Evolutionary conservation across 1,139 yeast species (phyloP).

Genomic region (Spathaspora sp.): DNA sequence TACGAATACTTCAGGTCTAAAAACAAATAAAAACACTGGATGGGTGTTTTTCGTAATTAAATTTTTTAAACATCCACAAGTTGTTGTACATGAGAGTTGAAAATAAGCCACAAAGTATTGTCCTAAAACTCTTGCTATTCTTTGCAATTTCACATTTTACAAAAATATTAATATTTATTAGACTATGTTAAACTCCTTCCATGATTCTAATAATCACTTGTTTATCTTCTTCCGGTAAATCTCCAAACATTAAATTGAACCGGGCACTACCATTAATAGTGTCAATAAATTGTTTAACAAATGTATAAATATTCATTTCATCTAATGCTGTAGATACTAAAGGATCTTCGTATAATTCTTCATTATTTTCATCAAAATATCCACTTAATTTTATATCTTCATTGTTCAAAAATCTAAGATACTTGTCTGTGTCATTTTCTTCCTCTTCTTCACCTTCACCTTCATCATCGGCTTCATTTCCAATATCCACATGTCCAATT

Average conservation of each 20-base stretch:
- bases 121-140: too few relatives aligned
- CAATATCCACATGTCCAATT: constrained; percentile 20
- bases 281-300: constrained; percentile 11
- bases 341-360: constrained; percentile 75
- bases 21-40: too few relatives aligned
- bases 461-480: constrained; percentile 26
- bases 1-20: too few relatives aligned
- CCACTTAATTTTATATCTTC: constrained; percentile 33
- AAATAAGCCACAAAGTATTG: too few relatives aligned
- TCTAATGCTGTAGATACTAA: constrained; percentile 78
- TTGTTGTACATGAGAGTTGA: too few relatives aligned
- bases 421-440: constrained; percentile 29
- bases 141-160: too few relatives aligned
- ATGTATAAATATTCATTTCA: constrained; percentile 51
- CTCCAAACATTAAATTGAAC: constrained; percentile 17
- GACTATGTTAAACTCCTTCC: constrained; percentile 4
- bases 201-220: constrained; percentile 13
- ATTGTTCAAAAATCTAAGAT: constrained; percentile 10
- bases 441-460: constrained; percentile 9
- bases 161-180: neutral
- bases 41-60: too few relatives aligned
- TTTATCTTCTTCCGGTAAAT: constrained; percentile 13
- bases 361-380: constrained; percentile 41
- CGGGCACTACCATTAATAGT: constrained; percentile 14
- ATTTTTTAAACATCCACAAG: too few relatives aligned